Conservation (phyloP, 2,329 filamentous ascomycete species). For the Colletotrichum brevisporum region DNA sequence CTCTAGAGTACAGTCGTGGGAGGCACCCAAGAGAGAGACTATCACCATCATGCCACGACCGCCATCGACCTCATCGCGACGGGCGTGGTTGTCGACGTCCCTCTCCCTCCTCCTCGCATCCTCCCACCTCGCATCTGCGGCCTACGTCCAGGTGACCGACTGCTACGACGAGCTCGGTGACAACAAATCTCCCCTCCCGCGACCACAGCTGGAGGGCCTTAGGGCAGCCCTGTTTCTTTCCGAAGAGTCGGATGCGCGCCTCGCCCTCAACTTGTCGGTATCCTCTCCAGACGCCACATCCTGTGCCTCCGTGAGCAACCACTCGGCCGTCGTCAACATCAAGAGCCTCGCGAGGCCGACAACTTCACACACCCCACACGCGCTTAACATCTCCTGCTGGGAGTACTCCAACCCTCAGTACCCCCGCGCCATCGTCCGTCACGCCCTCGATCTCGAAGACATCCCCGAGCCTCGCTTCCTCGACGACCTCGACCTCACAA, state of each 20-base stretch:
- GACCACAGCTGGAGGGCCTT: background rate
- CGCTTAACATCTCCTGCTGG: background rate
- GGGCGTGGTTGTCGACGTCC: too few species aligned
- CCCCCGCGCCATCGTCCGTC: background rate
- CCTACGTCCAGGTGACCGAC: background rate
- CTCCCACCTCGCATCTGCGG: background rate
- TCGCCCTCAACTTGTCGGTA: background rate
- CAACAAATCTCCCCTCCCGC: background rate
- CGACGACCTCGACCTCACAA: background rate
- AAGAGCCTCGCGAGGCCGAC: background rate
- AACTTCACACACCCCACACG: background rate
- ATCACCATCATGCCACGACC: background rate
- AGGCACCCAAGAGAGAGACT: background rate
- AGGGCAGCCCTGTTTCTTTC: background rate
- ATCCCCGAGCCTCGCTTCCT: background rate
- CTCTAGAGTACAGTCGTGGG: too few species aligned
- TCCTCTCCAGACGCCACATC: background rate
- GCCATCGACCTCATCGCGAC: too few species aligned
- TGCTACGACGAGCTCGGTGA: background rate
- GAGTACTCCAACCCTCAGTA: background rate
- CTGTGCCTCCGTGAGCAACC: fast-evolving
- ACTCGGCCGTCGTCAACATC: background rate
- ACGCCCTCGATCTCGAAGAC: background rate
- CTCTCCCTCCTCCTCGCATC: background rate
- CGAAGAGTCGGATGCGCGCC: background rate